A percentile compares a stretch with the other conserved stretches of the same genome.
These are phyloP conservation scores for Ophiostoma populinum DNA, from an alignment of 2,329 filamentous ascomycete species.

Conservation along the genomic window DNA sequence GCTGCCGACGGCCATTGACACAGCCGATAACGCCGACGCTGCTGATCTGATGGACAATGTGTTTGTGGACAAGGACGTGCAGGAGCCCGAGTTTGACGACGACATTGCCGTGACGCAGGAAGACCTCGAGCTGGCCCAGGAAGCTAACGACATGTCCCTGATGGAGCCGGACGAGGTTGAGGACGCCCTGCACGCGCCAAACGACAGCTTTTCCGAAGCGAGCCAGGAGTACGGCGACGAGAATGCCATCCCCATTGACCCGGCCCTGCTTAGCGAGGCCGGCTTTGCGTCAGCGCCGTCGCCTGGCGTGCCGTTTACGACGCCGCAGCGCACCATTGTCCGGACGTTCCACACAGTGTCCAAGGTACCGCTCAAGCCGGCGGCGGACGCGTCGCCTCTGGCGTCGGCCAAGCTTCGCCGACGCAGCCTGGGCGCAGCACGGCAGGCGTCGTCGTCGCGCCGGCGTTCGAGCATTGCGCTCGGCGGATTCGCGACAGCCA, in stretches of 20 bases:
- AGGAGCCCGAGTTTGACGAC: conserved; percentile 25
- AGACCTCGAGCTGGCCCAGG: conserved; percentile 37
- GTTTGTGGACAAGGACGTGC: conserved; percentile 13
- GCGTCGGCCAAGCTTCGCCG: conserved; percentile 27
- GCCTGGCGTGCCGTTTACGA: conserved; percentile 27
- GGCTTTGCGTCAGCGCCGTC: no score
- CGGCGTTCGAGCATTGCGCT: conserved; percentile 14
- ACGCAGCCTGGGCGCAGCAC: conserved; percentile 33
- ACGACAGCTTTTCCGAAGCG: conserved; percentile 38
- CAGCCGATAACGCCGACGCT: background rate
- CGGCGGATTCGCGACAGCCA: background rate
- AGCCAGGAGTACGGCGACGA: conserved; percentile 53
- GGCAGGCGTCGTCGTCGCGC: conserved; percentile 24
- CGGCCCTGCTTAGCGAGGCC: conserved; percentile 20
- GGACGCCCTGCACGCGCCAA: conserved; percentile 17
- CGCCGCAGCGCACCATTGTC: conserved; percentile 35
- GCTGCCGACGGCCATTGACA: no score
- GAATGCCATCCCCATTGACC: conserved; percentile 40
- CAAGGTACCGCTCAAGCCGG: conserved; percentile 58
- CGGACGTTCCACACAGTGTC: conserved; percentile 54
- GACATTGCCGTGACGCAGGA: conserved; percentile 32
- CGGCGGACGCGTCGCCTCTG: conserved; percentile 39
- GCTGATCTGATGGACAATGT: conserved; percentile 3
- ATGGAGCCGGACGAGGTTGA: conserved; percentile 27
- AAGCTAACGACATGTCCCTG: conserved; percentile 43